A percentile compares a stretch with the other conserved stretches of the same genome.
These are phyloP conservation scores for Fusarium floridanum DNA, from an alignment of 2,329 filamentous ascomycete genomes.

Conservation along the genomic window DNA sequence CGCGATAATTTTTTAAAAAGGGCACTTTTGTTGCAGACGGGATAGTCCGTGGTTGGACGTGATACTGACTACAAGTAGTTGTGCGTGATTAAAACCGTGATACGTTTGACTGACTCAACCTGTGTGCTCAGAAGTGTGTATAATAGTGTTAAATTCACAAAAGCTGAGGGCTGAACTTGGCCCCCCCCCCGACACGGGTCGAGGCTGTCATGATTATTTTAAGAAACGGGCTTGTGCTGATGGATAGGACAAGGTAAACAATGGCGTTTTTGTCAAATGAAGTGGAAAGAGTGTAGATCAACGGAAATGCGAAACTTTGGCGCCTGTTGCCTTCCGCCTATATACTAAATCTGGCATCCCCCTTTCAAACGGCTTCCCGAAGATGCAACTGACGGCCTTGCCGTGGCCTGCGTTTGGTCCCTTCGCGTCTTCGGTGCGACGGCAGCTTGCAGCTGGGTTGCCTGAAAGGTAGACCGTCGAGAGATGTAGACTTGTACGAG, in stretches of 20 bases:
- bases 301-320: constrained; percentile 33
- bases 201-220: not conserved
- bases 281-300: constrained; percentile 13
- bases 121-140: not conserved
- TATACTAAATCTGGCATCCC: not conserved
- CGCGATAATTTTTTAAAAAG: not conserved
- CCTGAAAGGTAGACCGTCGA: not conserved
- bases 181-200: not conserved
- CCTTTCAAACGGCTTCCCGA: not conserved
- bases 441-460: constrained; percentile 32
- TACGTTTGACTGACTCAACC: constrained; percentile 29
- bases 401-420: constrained; percentile 6
- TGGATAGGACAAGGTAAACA: not conserved
- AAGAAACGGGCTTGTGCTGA: not conserved
- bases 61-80: not conserved
- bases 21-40: constrained; percentile 11
- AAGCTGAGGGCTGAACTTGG: not conserved
- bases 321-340: not conserved
- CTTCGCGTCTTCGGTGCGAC: constrained; percentile 41
- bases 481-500: constrained; percentile 35
- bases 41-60: not conserved
- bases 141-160: not conserved
- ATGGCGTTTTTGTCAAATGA: not conserved
- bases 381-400: not conserved
- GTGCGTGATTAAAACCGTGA: constrained; percentile 23